Base-by-base conservation (phyloP, 2,329 filamentous ascomycete genomes). In the Aspergillus pseudoglaucus region DNA sequence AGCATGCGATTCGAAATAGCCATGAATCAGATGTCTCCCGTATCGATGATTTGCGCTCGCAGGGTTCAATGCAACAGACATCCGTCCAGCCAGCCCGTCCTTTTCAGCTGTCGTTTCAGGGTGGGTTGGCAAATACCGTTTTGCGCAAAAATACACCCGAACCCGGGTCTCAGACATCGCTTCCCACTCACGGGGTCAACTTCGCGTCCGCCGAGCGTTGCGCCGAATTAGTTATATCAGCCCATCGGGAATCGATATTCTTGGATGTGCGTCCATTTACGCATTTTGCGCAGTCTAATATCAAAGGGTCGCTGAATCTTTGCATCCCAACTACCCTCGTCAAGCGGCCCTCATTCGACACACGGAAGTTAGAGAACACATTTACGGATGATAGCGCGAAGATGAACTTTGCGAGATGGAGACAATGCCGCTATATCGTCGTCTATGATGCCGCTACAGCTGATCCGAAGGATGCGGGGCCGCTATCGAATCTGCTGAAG, bases 311-410 rank as follows among this genome's bases (percentile, higher is more conserved):
- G 0, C 71, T 98, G 27, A 97, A 94, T 63, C 75, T 98, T 4
- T 97, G 93, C 63, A 95, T 97, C 51, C 93, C 93, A 0, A 97
- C 93, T 0, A 97, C 91, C 0, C 73, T 98, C 12, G 72, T 98
- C 15, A 97, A 97, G 68, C 79, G 93, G 44, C 84, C 88, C 0
- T 94, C 90, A 0, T 97, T 94, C 68, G 91, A 91, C 57, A 80
- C 95, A 10, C 78, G 90, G 53, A 96, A 94, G 63, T 75, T 98
- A 27, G 82, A 88, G 55, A 86, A 90, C 52, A 96, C 89, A 0
- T 94, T 98, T 63, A 85, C 88, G 51, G 80, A 79, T 12, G 80
- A 85, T 6, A 70, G 76, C 2, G 84, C 91, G 49, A 83, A 85
- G 54, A 75, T 75, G 8, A 85, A 77, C 49, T 96, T 98, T 60